Percentiles rank a stretch among this genome's conserved stretches.
Evolutionary conservation across 805 yeast species (phyloP).

Genomic region (Naumovozyma dairenensis): DNA sequence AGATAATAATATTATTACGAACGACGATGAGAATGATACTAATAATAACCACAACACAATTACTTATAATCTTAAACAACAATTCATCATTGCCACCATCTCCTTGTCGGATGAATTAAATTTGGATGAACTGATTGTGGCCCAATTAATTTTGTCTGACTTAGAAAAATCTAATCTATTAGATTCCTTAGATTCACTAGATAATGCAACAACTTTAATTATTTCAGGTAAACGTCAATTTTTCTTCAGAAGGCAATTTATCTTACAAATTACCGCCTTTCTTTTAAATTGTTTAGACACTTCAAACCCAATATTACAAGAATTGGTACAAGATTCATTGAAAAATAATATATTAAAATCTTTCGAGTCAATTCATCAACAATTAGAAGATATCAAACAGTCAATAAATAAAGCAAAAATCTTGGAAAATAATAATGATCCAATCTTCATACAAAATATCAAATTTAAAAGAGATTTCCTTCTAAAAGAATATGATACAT

Average conservation of each 20-base stretch:
- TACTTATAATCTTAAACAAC: constrained; percentile 49
- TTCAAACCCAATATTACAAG: constrained; percentile 9
- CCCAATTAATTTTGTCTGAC: constrained; percentile 48
- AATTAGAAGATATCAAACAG: constrained; percentile 46
- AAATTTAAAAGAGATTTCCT: constrained; percentile 54
- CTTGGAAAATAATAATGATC: constrained; percentile 39
- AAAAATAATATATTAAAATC: constrained; percentile 41
- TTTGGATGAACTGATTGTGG: constrained; percentile 68
- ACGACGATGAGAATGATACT: too few species aligned
- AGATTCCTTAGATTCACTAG: constrained; percentile 3
- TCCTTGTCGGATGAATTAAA: constrained; percentile 54
- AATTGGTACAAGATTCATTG: constrained; percentile 18
- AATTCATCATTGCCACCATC: constrained; percentile 52
- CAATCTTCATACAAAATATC: constrained; percentile 40
- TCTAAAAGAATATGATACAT: constrained; percentile 55
- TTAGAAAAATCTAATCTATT: constrained; percentile 15
- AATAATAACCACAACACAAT: too few species aligned
- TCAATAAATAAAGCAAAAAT: constrained; percentile 42
- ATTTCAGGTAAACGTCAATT: constrained; percentile 62
- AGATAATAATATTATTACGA: constrained; percentile 38
- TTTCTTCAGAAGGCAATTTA: constrained; percentile 59
- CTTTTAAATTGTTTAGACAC: constrained; percentile 22
- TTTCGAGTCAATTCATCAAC: constrained; percentile 48
- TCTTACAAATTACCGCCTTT: constrained; percentile 55
- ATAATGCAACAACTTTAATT: constrained; percentile 26